A percentile compares a stretch with the other conserved stretches of the same genome.
Evolutionary conservation across 2,329 filamentous ascomycete genomes (phyloP).

Genomic region (Apiospora malaysiana): DNA sequence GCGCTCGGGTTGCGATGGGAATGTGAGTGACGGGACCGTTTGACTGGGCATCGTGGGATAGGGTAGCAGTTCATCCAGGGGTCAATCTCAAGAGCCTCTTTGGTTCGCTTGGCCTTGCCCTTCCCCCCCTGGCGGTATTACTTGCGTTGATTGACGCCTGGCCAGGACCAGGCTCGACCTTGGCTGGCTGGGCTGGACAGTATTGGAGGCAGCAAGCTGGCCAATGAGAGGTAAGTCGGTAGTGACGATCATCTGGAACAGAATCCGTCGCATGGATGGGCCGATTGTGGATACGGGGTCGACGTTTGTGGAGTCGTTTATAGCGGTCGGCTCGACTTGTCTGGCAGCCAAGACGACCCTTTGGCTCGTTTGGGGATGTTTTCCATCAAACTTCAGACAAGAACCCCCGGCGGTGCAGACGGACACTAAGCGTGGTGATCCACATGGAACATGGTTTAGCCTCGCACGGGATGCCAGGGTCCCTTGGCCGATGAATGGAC

Average conservation of each 20-base stretch:
- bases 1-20: constrained; percentile 1
- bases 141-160: constrained; percentile 12
- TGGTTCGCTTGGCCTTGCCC: neutral
- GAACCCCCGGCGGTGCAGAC: neutral
- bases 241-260: constrained; percentile 27
- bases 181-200: neutral
- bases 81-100: neutral
- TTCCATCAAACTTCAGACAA: constrained; percentile 2
- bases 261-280: constrained; percentile 25
- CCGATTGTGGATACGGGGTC: constrained; percentile 22
- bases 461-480: neutral
- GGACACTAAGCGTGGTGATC: too few species aligned
- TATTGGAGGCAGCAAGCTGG: neutral
- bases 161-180: neutral
- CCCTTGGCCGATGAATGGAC: neutral
- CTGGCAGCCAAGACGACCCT: neutral
- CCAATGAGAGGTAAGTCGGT: constrained; percentile 15
- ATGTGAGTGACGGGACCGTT: neutral
- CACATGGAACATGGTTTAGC: neutral
- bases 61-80: constrained; percentile 14
- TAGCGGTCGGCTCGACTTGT: constrained; percentile 11
- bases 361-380: constrained; percentile 17
- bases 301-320: constrained; percentile 3
- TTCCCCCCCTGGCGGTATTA: neutral
- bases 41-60: neutral